Conservation (phyloP, 148 eudicot genomes). For the Selenicereus undatus region DNA sequence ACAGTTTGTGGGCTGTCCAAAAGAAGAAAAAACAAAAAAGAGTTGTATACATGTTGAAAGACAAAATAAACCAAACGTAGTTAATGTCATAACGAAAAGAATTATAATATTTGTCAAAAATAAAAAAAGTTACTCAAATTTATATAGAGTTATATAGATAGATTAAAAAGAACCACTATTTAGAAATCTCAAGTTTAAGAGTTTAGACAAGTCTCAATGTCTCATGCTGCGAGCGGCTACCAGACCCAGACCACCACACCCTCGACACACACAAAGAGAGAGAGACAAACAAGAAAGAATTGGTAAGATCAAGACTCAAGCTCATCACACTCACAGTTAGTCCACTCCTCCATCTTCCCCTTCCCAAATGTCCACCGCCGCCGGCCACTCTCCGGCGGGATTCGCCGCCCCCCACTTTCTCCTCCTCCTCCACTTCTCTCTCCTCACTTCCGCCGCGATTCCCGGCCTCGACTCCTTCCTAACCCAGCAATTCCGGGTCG, state of each 20-base stretch:
- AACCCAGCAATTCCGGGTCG: conserved; percentile 46
- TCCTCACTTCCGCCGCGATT: conserved; percentile 30
- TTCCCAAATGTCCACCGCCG: conserved; percentile 24
- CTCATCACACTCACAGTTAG: neutral
- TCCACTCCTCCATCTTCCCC: neutral
- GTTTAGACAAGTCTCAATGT: no score
- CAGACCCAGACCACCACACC: neutral
- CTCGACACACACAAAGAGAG: neutral
- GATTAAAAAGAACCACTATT: no score
- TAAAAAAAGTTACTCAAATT: no score
- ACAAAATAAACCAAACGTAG: no score
- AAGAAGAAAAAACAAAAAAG: no score
- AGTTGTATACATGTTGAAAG: no score
- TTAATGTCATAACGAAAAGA: no score
- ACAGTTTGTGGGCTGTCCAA: no score
- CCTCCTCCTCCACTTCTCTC: conserved; percentile 26
- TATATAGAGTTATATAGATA: no score
- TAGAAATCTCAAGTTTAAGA: no score
- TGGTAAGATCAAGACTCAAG: neutral
- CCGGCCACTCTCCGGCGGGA: conserved; percentile 14
- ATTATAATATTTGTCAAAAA: no score
- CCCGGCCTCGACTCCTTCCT: conserved; percentile 69
- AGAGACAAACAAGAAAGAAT: neutral
- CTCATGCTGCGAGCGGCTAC: neutral
- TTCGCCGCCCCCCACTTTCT: conserved; percentile 12